phyloP scores from a whole-genome alignment of 805 yeast species.

The Kodamaea lidongshanica region DNA sequence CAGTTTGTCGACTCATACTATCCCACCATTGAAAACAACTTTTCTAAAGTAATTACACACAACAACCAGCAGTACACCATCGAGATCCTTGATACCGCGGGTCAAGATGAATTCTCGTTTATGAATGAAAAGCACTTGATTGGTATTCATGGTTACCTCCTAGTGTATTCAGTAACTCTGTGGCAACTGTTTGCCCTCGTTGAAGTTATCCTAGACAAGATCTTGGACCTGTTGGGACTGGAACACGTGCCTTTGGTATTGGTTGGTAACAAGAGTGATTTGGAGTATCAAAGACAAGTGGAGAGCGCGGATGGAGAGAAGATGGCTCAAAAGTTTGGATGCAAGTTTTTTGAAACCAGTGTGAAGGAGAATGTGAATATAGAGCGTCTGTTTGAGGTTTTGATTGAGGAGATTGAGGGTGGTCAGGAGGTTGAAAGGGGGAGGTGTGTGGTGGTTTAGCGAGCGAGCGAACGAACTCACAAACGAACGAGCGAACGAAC shows the following conservation, averaged over 20 bases:
- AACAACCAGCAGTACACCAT: conserved; percentile 72
- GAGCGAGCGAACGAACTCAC: no score
- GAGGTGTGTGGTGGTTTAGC: conserved; percentile 47
- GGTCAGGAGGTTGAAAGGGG: conserved; percentile 42
- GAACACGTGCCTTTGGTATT: conserved; percentile 45
- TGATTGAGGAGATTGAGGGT: conserved; percentile 51
- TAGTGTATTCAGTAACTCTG: conserved; percentile 78
- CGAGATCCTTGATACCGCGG: conserved; percentile 88
- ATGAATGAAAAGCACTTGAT: conserved; percentile 72
- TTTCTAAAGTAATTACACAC: conserved; percentile 60
- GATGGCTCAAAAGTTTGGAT: conserved; percentile 39
- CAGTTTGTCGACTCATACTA: conserved; percentile 85
- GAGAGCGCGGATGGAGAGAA: conserved; percentile 33
- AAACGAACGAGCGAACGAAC: no score
- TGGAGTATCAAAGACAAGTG: conserved; percentile 57
- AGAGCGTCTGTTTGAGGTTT: conserved; percentile 60
- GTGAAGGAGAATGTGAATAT: conserved; percentile 44
- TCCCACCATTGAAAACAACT: conserved; percentile 87
- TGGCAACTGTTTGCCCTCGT: conserved; percentile 72
- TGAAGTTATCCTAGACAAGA: conserved; percentile 73
- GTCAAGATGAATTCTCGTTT: conserved; percentile 83
- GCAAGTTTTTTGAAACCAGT: conserved; percentile 44
- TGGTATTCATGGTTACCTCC: conserved; percentile 76
- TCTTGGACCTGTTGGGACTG: conserved; percentile 57
- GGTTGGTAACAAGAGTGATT: conserved; percentile 66